Evolutionary conservation across 2,329 filamentous ascomycete species (phyloP), one percentile per base, ranked within the genome.

Genomic region (Colletotrichum neosansevieriae): DNA sequence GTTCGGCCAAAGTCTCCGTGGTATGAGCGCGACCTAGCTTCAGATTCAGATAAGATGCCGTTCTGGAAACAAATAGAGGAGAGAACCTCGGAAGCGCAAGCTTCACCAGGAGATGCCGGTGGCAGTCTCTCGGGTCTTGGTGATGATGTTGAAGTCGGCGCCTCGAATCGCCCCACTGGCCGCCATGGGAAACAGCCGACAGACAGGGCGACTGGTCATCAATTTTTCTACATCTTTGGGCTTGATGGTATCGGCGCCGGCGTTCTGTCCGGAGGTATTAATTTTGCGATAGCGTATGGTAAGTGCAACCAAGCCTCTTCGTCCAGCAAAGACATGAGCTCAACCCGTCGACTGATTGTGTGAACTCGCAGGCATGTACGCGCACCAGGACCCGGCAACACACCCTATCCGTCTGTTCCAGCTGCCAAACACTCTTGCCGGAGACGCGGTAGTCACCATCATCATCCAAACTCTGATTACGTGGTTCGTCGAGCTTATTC

Each of bases 211-310:
- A 85, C 82, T 2, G 70, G 67, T 0, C 80, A 82, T 65, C 84
- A 86, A 70, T 66, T 81, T 19, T 80, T 85, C 64, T 87, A 87
- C 73, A 77, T 87, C 13, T 81, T 86, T 51, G 72, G 81, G 1
- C 71, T 85, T 3, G 81, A 85, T 64, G 85, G 84, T 4, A 29
- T 87, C 38, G 81, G 81, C 13, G 82, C 83, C 10, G 79, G 81
- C 69, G 56, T 83, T n/a, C 50, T 87, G 2, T 85, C 83, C 0
- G 85, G 81, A 0, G 83, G 77, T 21, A 82, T 87, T 69, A 87
- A 87, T 75, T 85, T 86, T 73, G 82, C 79, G 50, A 79, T 86
- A 65, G 84, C 83, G 15, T 86, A 85, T 70, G 81, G 84, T 85
- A 72, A 65, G 76, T 73, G 5, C 15, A n/a, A n/a, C n/a, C n/a